Evolutionary conservation across 306 rosid genomes (phyloP), one percentile per base, ranked within the genome.

Genomic region (Geum urbanum): DNA sequence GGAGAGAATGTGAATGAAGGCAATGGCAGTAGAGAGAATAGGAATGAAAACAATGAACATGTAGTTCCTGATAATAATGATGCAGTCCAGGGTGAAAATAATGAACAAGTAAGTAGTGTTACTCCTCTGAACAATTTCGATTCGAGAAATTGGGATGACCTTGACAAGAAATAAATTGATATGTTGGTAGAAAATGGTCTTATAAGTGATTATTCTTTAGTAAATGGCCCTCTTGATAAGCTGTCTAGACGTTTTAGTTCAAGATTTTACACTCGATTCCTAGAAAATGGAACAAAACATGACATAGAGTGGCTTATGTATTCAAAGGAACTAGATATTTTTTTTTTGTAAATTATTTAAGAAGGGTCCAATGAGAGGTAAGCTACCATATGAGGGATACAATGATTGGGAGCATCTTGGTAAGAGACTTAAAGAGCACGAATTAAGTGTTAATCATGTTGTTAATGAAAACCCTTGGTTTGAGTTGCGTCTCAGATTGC

Each of bases 121-220:
- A 46, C 14, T 46, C 50, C 50, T 46, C 9, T 46, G 50, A 12
- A 46, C 14, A 46, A 3, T 46, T 46, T 46, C 3, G 12, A 46
- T 46, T 10, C 50, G 50, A 46, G 50, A 46, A 3, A 46, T 46
- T 46, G 50, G 50, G 50, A 46, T 46, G 14, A 46, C 14, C 50
- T 46, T 46, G 2, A 46, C 14, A 0, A 8, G 2, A 46, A 46
- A 12, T 46, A 2, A 0, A 46, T 8, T 7, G 50, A 46, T 12
- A 2, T 46, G 50, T 5, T 46, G 3, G 9, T 46, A 12, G 50
- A 46, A 12, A 46, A 46, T 2, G 16, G 51, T 47, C 51, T 5
- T 9, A 47, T 67, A 7, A 75, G 68, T 48, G 73, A 75, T 40
- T 45, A 66, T 8, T 35, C 67, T 15, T 37, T 67, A 10, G 41